A percentile compares a stretch with the other conserved stretches of the same genome.
Conservation (phyloP, 78 protist species). For the Ministeria vibrans region DNA sequence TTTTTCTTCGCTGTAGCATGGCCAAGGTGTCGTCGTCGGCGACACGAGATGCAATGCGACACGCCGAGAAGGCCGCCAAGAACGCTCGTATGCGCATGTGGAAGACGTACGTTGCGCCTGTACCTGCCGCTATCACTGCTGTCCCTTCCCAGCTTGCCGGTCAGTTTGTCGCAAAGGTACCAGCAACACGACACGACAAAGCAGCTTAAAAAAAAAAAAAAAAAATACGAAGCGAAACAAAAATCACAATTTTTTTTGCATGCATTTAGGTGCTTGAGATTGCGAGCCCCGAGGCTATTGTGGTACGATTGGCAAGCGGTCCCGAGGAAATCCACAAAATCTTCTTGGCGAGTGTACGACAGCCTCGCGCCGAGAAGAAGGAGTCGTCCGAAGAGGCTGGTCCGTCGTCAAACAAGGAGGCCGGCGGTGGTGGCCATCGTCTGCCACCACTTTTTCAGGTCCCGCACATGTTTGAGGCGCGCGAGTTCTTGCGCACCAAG, state of each 20-base stretch:
- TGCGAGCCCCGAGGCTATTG: slow-evolving; percentile 16
- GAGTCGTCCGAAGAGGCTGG: not conserved
- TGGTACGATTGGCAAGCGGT: not conserved
- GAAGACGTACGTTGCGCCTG: too few relatives aligned
- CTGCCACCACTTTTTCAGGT: not conserved
- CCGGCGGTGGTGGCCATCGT: not conserved
- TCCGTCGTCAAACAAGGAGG: not conserved
- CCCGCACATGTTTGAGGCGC: slow-evolving; percentile 33
- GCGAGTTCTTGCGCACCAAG: slow-evolving; percentile 26
- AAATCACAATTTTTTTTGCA: not conserved
- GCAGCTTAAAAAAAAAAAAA: not conserved
- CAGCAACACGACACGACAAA: too few relatives aligned
- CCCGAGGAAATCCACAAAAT: not conserved
- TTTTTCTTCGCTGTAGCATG: too few relatives aligned
- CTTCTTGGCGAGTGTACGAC: slow-evolving; percentile 14
- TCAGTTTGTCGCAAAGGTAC: too few relatives aligned
- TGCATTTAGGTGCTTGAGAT: slow-evolving; percentile 21
- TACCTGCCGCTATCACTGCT: too few relatives aligned
- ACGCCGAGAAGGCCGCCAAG: too few relatives aligned
- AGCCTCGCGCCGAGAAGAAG: not conserved
- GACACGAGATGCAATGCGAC: too few relatives aligned
- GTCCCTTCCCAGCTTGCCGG: too few relatives aligned
- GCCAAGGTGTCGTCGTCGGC: too few relatives aligned
- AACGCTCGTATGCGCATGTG: too few relatives aligned
- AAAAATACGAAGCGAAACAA: not conserved